Evolutionary conservation across 306 rosid species (phyloP).

Genomic region (Glycine soja): DNA sequence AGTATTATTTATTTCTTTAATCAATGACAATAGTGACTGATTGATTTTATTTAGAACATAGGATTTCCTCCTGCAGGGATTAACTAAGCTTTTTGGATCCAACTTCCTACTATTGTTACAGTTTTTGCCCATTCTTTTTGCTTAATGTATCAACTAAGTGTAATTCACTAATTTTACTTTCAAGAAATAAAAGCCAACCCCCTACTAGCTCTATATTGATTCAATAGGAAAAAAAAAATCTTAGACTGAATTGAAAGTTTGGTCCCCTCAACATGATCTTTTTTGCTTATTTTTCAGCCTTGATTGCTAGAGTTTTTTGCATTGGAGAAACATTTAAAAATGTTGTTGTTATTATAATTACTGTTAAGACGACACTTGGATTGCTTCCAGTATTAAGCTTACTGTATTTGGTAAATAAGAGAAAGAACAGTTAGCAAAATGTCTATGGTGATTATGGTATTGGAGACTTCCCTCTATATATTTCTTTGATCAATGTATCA

Average conservation of each 20-base stretch:
- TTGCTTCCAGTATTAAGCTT: conserved; percentile 24
- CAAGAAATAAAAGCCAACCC: no score
- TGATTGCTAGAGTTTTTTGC: conserved; percentile 10
- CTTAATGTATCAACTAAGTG: conserved; percentile 17
- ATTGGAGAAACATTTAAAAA: conserved; percentile 3
- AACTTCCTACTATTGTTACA: not conserved
- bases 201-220: conserved; percentile 28
- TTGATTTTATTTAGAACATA: not conserved
- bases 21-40: no score
- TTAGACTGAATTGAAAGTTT: conserved; percentile 2
- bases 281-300: conserved; percentile 15
- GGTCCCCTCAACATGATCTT: conserved; percentile 25
- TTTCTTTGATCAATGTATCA: not conserved
- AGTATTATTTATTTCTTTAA: not conserved
- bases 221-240: not conserved
- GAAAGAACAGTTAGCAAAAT: conserved; percentile 18
- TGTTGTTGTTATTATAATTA: not conserved
- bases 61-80: conserved; percentile 17
- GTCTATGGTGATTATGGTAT: conserved; percentile 2
- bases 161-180: conserved; percentile 2
- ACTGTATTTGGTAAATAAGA: conserved; percentile 33
- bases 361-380: conserved; percentile 5
- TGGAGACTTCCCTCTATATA: conserved; percentile 19
- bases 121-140: conserved; percentile 18
- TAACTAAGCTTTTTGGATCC: conserved; percentile 26